phyloP scores from a whole-genome alignment of 208 protist genomes.

The Strigomonas culicis region DNA sequence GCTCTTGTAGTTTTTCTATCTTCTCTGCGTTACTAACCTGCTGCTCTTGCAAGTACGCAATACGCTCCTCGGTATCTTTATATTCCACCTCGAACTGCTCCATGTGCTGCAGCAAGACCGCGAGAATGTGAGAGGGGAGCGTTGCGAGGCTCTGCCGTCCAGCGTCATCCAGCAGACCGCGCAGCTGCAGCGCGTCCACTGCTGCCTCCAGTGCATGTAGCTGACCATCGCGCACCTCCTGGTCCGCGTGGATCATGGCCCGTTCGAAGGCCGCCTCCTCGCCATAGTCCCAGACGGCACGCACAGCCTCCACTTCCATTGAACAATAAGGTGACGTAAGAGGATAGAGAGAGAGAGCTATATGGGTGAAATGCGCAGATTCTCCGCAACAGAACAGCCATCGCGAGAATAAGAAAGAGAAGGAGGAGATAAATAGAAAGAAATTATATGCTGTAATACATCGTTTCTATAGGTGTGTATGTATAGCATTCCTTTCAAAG shows the following conservation, averaged over 20 bases:
- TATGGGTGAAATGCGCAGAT: too few relatives aligned
- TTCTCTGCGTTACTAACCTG: constrained; percentile 7
- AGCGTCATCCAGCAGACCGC: background rate
- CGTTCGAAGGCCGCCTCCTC: too few relatives aligned
- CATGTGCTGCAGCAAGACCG: constrained; percentile 13
- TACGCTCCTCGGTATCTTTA: background rate
- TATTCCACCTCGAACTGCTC: constrained; percentile 9
- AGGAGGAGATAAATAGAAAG: background rate
- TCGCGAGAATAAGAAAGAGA: background rate
- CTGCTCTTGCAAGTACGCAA: background rate
- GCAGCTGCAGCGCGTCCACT: too few relatives aligned
- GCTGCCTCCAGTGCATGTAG: too few relatives aligned
- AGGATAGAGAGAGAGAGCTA: too few relatives aligned
- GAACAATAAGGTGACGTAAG: background rate
- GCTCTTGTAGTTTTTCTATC: constrained; percentile 30
- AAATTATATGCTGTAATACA: too few relatives aligned
- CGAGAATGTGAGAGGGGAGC: background rate
- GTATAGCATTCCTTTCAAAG: background rate
- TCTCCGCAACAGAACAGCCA: too few relatives aligned
- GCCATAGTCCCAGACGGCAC: too few relatives aligned
- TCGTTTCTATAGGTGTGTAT: too few relatives aligned
- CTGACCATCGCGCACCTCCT: too few relatives aligned
- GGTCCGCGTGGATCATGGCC: too few relatives aligned
- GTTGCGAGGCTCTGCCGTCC: background rate
- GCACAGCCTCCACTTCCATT: background rate